A percentile compares a stretch with the other conserved stretches of the same genome.
phyloP scores from a whole-genome alignment of 2,329 filamentous ascomycete species.

The Chrysosporium queenslandicum region DNA sequence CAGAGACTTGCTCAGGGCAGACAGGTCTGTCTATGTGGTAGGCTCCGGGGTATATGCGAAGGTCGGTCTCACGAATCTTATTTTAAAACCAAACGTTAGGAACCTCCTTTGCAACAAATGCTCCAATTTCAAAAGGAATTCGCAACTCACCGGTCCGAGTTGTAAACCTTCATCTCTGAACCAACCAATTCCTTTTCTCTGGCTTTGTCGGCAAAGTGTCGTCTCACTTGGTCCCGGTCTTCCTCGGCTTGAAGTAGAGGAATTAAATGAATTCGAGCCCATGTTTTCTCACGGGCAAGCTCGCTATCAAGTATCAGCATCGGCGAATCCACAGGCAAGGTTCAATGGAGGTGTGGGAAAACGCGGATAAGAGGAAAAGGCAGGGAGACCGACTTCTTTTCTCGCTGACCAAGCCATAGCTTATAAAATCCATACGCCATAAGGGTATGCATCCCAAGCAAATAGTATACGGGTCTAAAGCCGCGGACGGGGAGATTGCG shows the following conservation, averaged over 20 bases:
- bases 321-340: neutral
- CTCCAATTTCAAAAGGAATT: no score
- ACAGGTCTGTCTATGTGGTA: constrained; percentile 45
- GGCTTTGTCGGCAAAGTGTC: constrained; percentile 74
- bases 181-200: constrained; percentile 87
- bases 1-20: no score
- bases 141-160: constrained; percentile 66
- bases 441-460: constrained; percentile 64
- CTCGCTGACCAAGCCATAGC: constrained; percentile 68
- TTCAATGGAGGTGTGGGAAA: neutral
- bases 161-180: constrained; percentile 72
- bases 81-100: constrained; percentile 12
- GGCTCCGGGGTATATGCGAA: constrained; percentile 60
- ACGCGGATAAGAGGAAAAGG: neutral
- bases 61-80: constrained; percentile 70
- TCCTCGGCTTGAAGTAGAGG: constrained; percentile 92
- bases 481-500: constrained; percentile 87
- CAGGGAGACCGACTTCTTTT: constrained; percentile 67
- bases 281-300: constrained; percentile 94
- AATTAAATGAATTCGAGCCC: constrained; percentile 89
- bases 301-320: constrained; percentile 49
- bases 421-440: constrained; percentile 90
- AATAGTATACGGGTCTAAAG: constrained; percentile 71
- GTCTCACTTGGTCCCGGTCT: constrained; percentile 85
- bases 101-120: neutral